Base-by-base conservation (phyloP, 192 early-diverging fungal species). In the Mycoemilia scoparia region DNA sequence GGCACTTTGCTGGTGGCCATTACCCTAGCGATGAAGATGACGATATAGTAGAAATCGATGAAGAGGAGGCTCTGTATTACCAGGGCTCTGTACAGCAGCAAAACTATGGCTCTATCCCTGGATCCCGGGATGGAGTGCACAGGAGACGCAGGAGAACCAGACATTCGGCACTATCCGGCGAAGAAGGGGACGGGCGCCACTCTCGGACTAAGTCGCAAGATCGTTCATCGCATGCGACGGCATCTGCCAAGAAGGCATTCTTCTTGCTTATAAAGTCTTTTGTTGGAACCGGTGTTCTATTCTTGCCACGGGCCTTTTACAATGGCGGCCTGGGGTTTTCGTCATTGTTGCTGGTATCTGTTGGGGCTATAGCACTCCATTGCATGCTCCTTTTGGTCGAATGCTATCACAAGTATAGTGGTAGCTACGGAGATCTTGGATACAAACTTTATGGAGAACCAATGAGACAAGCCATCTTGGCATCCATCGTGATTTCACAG, bases 1-100 rank as follows among this genome's bases (percentile, higher is more conserved):
- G 86, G 21, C 89, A 84, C 52, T 96, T 89, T 67, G 91, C 82
- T 21, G 91, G 88, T 29, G 91, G 90, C 45, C 79, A 87, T 42
- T 72, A 79, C 38, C 74, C 80, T 16, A 79, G 79, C 34, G 81
- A 83, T 35, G 77, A 79, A 35, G 82, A 71, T 28, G 70, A 71
- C 19, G 69, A 74, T 38, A 63, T 58, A 38, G 62, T 67, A 34
- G 71, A 68, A n/a, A n/a, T n/a, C n/a, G n/a, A n/a, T n/a, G n/a
- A n/a, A n/a, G n/a, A n/a, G n/a, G n/a, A n/a, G n/a, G n/a, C n/a
- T n/a, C n/a, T n/a, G n/a, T n/a, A n/a, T n/a, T n/a, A n/a, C n/a
- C n/a, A n/a, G n/a, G n/a, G n/a, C n/a, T n/a, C n/a, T n/a, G n/a
- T n/a, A n/a, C n/a, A n/a, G n/a, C n/a, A n/a, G n/a, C n/a, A n/a